These are phyloP conservation scores for Pseudocohnilembus persalinus DNA, from an alignment of 169 alveolate species.

Conservation along the genomic window DNA sequence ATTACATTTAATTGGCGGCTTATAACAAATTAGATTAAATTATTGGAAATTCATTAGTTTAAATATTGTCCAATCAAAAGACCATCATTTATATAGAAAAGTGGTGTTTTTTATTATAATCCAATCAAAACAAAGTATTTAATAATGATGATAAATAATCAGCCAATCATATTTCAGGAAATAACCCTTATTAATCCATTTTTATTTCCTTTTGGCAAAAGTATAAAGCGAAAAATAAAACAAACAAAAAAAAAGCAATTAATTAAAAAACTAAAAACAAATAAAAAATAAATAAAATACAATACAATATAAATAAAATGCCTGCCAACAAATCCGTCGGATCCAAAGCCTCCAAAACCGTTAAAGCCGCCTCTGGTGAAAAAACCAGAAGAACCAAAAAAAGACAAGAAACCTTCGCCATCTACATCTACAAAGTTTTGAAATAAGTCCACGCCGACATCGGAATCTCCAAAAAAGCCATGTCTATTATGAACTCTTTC, in stretches of 20 bases:
- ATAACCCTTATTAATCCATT: no score
- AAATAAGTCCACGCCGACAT: constrained; percentile 99
- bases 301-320: constrained; percentile 33
- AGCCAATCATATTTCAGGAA: background rate
- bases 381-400: constrained; percentile 89
- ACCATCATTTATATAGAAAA: no score
- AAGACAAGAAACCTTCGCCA: constrained; percentile 96
- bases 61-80: no score
- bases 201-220: no score
- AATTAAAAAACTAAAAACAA: constrained; percentile 13
- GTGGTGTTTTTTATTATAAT: no score
- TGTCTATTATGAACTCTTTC: constrained; percentile 99
- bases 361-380: constrained; percentile 81
- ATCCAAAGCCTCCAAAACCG: constrained; percentile 17
- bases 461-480: constrained; percentile 97
- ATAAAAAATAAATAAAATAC: constrained; percentile 11
- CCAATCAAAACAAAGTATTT: background rate
- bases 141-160: background rate
- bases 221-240: background rate
- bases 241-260: constrained; percentile 10
- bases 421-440: constrained; percentile 98
- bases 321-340: constrained; percentile 44
- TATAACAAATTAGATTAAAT: no score
- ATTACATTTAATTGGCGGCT: no score
- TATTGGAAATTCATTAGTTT: no score